Evolutionary conservation across 2,329 filamentous ascomycete species (phyloP).

Genomic region (Samsoniella hepiali): DNA sequence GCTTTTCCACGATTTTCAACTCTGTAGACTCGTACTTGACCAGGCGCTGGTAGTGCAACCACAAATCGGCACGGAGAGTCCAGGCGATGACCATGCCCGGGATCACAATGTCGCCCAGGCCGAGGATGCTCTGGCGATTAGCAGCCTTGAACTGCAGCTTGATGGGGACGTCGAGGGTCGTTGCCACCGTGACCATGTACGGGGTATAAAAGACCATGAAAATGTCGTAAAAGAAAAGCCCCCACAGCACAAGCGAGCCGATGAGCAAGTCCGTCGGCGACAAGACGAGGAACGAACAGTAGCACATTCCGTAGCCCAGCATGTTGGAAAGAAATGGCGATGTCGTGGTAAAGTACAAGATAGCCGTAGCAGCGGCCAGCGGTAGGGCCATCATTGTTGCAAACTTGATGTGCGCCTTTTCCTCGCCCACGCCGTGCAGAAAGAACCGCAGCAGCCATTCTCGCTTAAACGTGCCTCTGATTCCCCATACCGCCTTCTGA

Average conservation of each 20-base stretch:
- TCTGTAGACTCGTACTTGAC: conserved; percentile 45
- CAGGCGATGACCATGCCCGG: conserved; percentile 88
- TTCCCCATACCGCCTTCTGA: conserved; percentile 41
- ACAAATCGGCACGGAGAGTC: conserved; percentile 87
- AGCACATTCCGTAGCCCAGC: conserved; percentile 83
- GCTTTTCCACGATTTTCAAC: conserved; percentile 34
- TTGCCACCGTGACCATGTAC: conserved; percentile 85
- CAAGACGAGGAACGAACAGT: conserved; percentile 75
- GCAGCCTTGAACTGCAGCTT: conserved; percentile 76
- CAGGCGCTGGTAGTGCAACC: conserved; percentile 73
- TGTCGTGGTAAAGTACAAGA: conserved; percentile 65
- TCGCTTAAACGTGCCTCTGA: conserved; percentile 48
- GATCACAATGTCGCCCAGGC: conserved; percentile 89
- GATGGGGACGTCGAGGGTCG: conserved; percentile 84
- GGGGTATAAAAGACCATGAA: conserved; percentile 87
- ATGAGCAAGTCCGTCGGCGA: conserved; percentile 86
- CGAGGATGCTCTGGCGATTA: conserved; percentile 74
- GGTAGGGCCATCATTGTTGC: conserved; percentile 56
- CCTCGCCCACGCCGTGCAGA: conserved; percentile 48
- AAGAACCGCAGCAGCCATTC: conserved; percentile 50
- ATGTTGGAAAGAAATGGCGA: conserved; percentile 69
- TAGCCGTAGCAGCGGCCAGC: conserved; percentile 50
- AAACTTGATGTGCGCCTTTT: conserved; percentile 52
- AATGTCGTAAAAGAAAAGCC: conserved; percentile 92
- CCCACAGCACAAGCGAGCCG: conserved; percentile 71